Conservation (phyloP, 768 basidiomycete genomes). For the Psilocybe cubensis region DNA sequence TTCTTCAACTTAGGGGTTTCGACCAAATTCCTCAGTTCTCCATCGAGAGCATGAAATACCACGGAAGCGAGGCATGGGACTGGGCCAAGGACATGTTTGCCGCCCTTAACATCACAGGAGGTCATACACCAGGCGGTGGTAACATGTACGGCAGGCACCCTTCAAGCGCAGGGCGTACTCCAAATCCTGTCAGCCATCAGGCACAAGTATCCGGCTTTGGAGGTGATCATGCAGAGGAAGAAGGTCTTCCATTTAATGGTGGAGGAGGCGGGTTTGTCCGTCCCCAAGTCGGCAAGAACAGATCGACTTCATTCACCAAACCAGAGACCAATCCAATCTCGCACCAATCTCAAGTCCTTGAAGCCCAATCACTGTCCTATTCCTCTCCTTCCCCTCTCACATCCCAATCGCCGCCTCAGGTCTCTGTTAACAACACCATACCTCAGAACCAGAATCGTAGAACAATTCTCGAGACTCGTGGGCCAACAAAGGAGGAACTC, state of each 20-base stretch:
- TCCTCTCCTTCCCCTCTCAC: conserved; percentile 21
- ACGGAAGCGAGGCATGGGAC: conserved; percentile 44
- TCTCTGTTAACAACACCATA: conserved; percentile 9
- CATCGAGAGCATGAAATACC: conserved; percentile 53
- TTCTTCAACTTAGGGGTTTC: conserved; percentile 69
- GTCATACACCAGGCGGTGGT: conserved; percentile 9
- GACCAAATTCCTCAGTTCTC: conserved; percentile 76
- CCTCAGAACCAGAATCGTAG: conserved; percentile 16
- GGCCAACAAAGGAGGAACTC: conserved; percentile 31
- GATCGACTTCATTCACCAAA: conserved; percentile 20
- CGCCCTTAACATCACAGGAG: conserved; percentile 25
- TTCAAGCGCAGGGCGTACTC: conserved; percentile 20
- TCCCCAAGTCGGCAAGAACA: conserved; percentile 26
- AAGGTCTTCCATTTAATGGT: conserved; percentile 2
- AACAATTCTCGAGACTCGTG: conserved; percentile 9
- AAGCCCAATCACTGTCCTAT: conserved; percentile 26
- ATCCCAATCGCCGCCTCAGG: conserved; percentile 14
- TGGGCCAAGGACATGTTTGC: conserved; percentile 43
- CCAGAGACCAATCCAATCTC: conserved; percentile 45
- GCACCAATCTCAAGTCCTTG: conserved; percentile 40
- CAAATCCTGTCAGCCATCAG: conserved; percentile 47
- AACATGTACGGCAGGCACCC: conserved; percentile 19
- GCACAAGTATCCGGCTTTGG: conserved; percentile 29
- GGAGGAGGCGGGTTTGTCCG: conserved; percentile 29
- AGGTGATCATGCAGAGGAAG: conserved; percentile 22